Evolutionary conservation across 73 alveolate species (phyloP), one percentile per base, ranked within the genome.

Genomic region (Paramecium biaurelia): DNA sequence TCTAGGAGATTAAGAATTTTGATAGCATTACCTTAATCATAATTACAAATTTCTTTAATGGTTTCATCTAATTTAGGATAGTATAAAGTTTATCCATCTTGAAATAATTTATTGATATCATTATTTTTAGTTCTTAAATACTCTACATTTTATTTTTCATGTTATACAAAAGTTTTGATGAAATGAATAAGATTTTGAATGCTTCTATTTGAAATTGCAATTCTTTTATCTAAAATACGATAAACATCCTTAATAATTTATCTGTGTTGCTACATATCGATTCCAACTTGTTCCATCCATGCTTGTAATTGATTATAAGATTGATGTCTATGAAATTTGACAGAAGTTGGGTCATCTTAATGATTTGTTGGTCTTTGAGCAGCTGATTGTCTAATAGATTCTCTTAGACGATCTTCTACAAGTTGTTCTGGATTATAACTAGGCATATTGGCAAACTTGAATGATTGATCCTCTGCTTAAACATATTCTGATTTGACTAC

Each of bases 11-110:
- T 26, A 3, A 47, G 24, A 4, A 79, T 79, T 45, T 47, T 79
- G 7, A 14, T 24, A 7, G 90, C 90, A 79, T 38, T 79, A 1
- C 90, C 90, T 47, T 79, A 12, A 79, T 79, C 90, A 79, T 79
- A 79, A 30, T 79, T 79, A 79, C 56, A 23, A 11, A 79, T 79
- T 79, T 79, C 90, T 42, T 43, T 32, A 3, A 79, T 20, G 3
- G 90, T 47, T 12, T 79, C 70, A 38, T 26, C 56, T 9, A 79
- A 41, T 79, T 45, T 79, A 11, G 90, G 90, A 24, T 79, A 79
- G n/a, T 30, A 30, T 7, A 20, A 12, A 18, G 45, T 42, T 20
- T 41, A 18, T 7, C 70, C 90, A 79, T 79, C 90, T 30, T 32
- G 21, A 34, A 43, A 79, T 24, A 79, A 20, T 42, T 79, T 72